phyloP scores from a whole-genome alignment of 345 rosid species.

The Camelina laxa region DNA sequence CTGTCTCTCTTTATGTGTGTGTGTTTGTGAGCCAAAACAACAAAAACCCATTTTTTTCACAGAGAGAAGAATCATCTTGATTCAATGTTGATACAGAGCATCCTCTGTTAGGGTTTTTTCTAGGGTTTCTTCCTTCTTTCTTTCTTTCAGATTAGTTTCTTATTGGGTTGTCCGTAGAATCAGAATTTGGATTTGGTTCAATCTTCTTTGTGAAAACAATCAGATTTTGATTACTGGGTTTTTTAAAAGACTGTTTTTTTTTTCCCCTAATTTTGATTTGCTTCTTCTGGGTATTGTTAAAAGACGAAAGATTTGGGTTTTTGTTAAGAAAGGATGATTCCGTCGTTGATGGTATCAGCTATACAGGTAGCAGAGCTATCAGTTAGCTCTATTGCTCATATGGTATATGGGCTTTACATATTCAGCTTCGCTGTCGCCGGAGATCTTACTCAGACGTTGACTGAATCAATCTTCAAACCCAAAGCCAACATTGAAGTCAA shows the following conservation, averaged over 20 bases:
- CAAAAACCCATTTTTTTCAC: slow-evolving; percentile 16
- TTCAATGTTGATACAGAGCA: slow-evolving; percentile 32
- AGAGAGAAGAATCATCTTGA: slow-evolving; percentile 13
- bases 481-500: slow-evolving; percentile 50
- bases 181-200: not conserved
- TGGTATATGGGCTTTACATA: slow-evolving; percentile 77
- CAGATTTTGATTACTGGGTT: slow-evolving; percentile 11
- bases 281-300: not conserved
- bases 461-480: slow-evolving; percentile 57
- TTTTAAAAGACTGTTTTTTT: not conserved
- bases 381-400: slow-evolving; percentile 77
- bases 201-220: not conserved
- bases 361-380: slow-evolving; percentile 80
- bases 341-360: slow-evolving; percentile 61
- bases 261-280: not conserved
- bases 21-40: not conserved
- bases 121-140: too few species aligned
- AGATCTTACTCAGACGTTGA: slow-evolving; percentile 67
- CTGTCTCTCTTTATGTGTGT: too few species aligned
- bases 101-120: slow-evolving; percentile 8
- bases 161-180: slow-evolving; percentile 24
- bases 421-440: slow-evolving; percentile 93
- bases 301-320: not conserved
- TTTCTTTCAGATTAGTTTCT: too few species aligned
- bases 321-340: slow-evolving; percentile 4